Conservation (phyloP, 2,329 filamentous ascomycete genomes). For the Fonsecaea nubica region DNA sequence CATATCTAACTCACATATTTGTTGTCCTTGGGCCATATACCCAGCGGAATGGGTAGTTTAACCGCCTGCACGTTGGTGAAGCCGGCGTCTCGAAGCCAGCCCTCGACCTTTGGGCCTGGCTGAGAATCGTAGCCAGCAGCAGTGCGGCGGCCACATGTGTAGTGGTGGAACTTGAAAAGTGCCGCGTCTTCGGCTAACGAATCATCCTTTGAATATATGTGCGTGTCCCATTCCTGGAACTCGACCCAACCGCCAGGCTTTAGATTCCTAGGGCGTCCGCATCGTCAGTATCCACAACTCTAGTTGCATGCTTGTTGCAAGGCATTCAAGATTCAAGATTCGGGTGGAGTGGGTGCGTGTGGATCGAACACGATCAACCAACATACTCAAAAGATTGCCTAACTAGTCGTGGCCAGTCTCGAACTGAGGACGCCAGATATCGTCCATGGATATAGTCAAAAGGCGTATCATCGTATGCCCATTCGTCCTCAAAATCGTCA, state of each 20-base stretch:
- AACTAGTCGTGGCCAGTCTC: constrained; percentile 17
- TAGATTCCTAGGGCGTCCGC: constrained; percentile 41
- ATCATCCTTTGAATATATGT: background rate
- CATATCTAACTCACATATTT: constrained; percentile 1
- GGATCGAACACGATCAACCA: background rate
- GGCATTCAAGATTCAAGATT: background rate
- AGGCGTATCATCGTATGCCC: constrained; percentile 37
- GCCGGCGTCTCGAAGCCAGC: constrained; percentile 1
- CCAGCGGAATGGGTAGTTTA: background rate
- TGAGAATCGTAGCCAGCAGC: background rate
- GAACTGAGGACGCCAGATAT: constrained; percentile 33
- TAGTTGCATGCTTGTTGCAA: background rate
- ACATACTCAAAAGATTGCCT: constrained; percentile 24
- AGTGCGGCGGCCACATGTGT: background rate
- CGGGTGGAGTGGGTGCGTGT: background rate
- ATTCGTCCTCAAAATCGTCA: constrained; percentile 42
- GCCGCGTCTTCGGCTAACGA: background rate
- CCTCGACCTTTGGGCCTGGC: background rate
- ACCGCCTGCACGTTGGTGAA: background rate
- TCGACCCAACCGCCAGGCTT: constrained; percentile 42
- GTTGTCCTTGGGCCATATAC: background rate
- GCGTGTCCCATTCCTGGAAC: constrained; percentile 5
- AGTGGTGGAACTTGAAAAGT: background rate
- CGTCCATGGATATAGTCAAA: constrained; percentile 46
- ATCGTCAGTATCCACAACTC: background rate